A percentile compares a stretch with the other conserved stretches of the same genome.
Evolutionary conservation across 140 eudicot genomes (phyloP).

Genomic region (Oenanthe javanica): DNA sequence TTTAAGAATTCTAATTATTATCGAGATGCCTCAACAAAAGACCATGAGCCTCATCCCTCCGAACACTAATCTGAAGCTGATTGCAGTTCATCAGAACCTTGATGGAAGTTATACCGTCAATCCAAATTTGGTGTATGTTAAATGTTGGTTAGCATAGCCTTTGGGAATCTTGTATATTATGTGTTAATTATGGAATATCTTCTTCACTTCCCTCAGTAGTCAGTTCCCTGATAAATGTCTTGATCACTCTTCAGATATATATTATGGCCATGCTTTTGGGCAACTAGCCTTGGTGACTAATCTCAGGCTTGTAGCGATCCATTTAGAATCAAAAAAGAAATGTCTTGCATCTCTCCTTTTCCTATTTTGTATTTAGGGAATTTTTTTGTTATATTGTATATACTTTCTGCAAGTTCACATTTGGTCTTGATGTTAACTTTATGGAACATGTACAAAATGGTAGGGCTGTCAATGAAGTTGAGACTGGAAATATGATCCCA

Average conservation of each 20-base stretch:
- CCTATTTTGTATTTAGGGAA: background rate
- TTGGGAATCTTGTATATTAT: background rate
- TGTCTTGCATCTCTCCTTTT: background rate
- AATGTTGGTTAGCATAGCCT: background rate
- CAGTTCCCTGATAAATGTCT: background rate
- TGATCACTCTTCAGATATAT: background rate
- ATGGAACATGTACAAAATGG: background rate
- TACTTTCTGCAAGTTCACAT: background rate
- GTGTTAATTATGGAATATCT: background rate
- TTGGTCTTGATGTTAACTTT: background rate
- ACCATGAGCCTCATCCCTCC: conserved; percentile 20
- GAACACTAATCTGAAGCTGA: background rate
- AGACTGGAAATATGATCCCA: too few species aligned
- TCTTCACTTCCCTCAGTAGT: background rate
- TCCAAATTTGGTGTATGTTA: background rate
- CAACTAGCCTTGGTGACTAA: background rate
- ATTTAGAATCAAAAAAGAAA: background rate
- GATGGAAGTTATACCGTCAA: background rate
- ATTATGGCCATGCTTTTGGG: background rate
- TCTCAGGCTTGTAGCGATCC: background rate
- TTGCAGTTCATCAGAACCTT: background rate
- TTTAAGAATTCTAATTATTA: conserved; percentile 34
- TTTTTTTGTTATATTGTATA: background rate
- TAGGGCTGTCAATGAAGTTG: background rate
- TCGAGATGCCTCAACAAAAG: conserved; percentile 20